Percentiles rank a stretch among this genome's conserved stretches.
Evolutionary conservation across 768 basidiomycete species (phyloP).

Genomic region (Rhizopogon sp.): DNA sequence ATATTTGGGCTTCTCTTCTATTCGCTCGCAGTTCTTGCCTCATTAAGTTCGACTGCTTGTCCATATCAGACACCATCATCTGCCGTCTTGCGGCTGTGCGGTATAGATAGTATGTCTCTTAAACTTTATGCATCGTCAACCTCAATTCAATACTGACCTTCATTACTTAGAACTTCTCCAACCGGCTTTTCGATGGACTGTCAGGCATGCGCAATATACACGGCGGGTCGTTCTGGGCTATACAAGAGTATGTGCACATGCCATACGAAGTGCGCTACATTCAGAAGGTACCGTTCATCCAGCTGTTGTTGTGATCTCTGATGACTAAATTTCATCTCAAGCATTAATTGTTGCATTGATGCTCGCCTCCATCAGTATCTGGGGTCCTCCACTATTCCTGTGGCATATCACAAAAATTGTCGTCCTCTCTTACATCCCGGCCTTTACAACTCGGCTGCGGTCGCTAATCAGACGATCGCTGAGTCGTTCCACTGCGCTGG

Average conservation of each 20-base stretch:
- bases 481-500: background rate
- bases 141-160: background rate
- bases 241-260: background rate
- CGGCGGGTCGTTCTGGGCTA: background rate
- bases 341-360: background rate
- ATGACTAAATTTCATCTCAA: background rate
- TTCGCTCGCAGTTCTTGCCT: background rate
- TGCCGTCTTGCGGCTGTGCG: background rate
- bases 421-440: background rate
- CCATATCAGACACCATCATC: background rate
- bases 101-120: background rate
- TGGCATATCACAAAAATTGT: background rate
- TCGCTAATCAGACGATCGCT: background rate
- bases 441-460: background rate
- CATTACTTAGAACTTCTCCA: background rate
- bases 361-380: background rate
- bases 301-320: background rate
- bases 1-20: background rate
- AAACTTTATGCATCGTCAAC: background rate
- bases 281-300: background rate
- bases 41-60: background rate
- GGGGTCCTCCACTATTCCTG: background rate
- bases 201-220: background rate
- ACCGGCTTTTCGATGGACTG: background rate
- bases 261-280: background rate